These are phyloP conservation scores for Linnemannia zychae DNA, from an alignment of 192 early-diverging fungal species.

Conservation along the genomic window DNA sequence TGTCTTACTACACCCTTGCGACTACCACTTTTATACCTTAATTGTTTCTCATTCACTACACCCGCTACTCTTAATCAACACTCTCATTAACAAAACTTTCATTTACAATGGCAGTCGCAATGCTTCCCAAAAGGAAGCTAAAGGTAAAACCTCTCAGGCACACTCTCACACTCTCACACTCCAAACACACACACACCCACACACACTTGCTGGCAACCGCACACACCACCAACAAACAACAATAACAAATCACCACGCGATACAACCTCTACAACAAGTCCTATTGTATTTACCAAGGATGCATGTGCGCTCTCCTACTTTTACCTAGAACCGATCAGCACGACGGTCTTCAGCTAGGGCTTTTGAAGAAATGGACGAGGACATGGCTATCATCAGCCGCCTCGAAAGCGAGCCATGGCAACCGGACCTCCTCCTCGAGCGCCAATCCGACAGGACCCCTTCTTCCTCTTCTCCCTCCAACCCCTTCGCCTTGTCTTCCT, in stretches of 20 bases:
- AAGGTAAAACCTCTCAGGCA: conserved; percentile 28
- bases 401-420: conserved; percentile 55
- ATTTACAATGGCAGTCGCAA: conserved; percentile 36
- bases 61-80: too few relatives aligned
- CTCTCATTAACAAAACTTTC: not conserved
- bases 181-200: not conserved
- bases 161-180: too few relatives aligned
- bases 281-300: not conserved
- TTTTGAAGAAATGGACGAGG: conserved; percentile 45
- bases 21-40: too few relatives aligned
- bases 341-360: conserved; percentile 26
- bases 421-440: conserved; percentile 50
- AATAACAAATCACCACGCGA: too few relatives aligned
- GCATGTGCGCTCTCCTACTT: too few relatives aligned
- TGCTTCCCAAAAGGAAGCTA: conserved; percentile 30
- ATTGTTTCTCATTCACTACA: too few relatives aligned
- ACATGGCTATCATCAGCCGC: conserved; percentile 46
- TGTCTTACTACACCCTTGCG: too few relatives aligned
- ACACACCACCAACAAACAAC: too few relatives aligned
- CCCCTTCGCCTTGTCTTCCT: not conserved
- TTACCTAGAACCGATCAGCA: conserved; percentile 28
- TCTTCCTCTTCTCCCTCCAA: not conserved
- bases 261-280: not conserved
- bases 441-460: conserved; percentile 23
- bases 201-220: not conserved